phyloP scores from a whole-genome alignment of 2,329 filamentous ascomycete species.

The Parafenestella ontariensis region DNA sequence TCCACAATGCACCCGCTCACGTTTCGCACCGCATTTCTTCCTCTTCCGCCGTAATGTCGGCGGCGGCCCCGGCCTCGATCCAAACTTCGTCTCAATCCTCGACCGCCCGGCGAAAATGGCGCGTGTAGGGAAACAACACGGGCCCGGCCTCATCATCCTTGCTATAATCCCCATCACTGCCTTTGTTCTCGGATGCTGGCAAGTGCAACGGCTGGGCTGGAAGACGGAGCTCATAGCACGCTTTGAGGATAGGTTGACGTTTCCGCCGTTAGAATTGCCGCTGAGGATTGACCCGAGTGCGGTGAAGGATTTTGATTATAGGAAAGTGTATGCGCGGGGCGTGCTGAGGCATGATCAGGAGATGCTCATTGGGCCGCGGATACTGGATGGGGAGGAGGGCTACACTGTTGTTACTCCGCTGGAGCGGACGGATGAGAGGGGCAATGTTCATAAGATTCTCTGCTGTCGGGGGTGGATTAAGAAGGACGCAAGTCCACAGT shows the following conservation, averaged over 20 bases:
- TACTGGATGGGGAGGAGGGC: slow-evolving; percentile 87
- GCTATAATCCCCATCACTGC: slow-evolving; percentile 90
- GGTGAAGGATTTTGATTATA: slow-evolving; percentile 88
- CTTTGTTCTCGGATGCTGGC: slow-evolving; percentile 91
- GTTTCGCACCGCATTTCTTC: slow-evolving; percentile 25
- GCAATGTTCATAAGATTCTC: slow-evolving; percentile 68
- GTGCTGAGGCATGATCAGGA: slow-evolving; percentile 85
- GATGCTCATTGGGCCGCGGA: slow-evolving; percentile 92
- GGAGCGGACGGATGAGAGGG: slow-evolving; percentile 67
- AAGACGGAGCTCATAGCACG: slow-evolving; percentile 91
- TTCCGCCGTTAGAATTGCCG: slow-evolving; percentile 83
- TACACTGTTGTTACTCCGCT: slow-evolving; percentile 92
- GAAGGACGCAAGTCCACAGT: slow-evolving; percentile 73
- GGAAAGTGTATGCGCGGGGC: slow-evolving; percentile 79
- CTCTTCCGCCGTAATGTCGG: slow-evolving; percentile 30
- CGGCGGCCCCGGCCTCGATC: slow-evolving; percentile 67
- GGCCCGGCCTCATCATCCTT: slow-evolving; percentile 79
- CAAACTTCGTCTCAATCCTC: slow-evolving; percentile 82
- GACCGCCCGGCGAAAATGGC: slow-evolving; percentile 86
- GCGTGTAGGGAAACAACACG: slow-evolving; percentile 75
- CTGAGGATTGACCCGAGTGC: slow-evolving; percentile 81
- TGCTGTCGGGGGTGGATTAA: slow-evolving; percentile 93
- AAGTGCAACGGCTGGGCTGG: slow-evolving; percentile 90
- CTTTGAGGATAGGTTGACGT: slow-evolving; percentile 89
- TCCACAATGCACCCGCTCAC: slow-evolving; percentile 45